phyloP scores from a whole-genome alignment of 306 rosid species.

The Glycyrrhiza uralensis region DNA sequence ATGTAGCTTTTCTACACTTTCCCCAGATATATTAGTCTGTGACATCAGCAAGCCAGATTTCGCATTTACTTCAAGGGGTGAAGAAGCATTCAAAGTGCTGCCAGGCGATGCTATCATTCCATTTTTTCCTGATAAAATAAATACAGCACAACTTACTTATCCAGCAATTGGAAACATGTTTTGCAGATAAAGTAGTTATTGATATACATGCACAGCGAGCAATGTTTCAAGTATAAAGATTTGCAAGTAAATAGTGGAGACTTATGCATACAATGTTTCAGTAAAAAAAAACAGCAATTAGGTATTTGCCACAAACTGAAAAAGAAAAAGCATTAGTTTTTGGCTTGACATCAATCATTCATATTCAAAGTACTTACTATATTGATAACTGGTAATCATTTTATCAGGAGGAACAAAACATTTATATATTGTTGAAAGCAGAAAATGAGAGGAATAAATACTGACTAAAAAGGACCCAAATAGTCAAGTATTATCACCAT shows the following conservation, averaged over 20 bases:
- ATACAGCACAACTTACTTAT: conserved; percentile 15
- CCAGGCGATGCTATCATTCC: conserved; percentile 42
- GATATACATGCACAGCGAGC: neutral
- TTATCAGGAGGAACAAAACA: neutral
- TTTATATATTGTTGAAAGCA: neutral
- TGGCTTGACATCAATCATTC: neutral
- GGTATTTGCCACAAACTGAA: neutral
- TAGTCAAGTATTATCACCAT: neutral
- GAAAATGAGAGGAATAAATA: neutral
- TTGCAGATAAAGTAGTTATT: neutral
- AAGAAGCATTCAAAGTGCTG: conserved; percentile 41
- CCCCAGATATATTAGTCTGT: conserved; percentile 34
- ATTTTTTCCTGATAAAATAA: conserved; percentile 39
- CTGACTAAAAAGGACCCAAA: neutral
- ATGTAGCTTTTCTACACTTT: conserved; percentile 29
- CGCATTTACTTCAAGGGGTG: conserved; percentile 33
- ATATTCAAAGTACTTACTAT: neutral
- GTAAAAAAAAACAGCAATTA: neutral
- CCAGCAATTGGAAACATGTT: neutral
- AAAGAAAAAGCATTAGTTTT: neutral
- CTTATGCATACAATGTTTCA: neutral
- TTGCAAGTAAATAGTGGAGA: neutral
- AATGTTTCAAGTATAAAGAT: neutral
- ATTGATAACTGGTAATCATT: neutral
- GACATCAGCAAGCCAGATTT: conserved; percentile 41